A percentile compares a stretch with the other conserved stretches of the same genome.
Evolutionary conservation across 768 basidiomycete genomes (phyloP).

Genomic region (Lactifluus echinatus): DNA sequence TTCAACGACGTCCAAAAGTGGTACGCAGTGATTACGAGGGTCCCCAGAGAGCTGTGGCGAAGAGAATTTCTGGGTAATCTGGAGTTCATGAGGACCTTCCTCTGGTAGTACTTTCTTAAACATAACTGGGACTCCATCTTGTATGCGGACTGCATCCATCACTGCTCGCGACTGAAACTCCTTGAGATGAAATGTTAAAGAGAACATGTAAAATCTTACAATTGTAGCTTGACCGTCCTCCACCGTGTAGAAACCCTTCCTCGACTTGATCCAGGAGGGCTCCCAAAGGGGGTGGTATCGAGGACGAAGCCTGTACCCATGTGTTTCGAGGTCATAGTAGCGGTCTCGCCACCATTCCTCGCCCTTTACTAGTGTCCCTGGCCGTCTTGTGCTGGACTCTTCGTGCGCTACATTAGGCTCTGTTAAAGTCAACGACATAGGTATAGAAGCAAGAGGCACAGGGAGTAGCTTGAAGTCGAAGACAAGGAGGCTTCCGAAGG

Average conservation of each 20-base stretch:
- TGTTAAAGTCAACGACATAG: background rate
- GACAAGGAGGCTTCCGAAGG: background rate
- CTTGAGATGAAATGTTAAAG: background rate
- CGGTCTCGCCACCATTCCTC: constrained; percentile 13
- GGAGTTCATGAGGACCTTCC: constrained; percentile 11
- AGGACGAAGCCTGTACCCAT: constrained; percentile 15
- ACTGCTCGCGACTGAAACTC: constrained; percentile 7
- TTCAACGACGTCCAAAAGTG: constrained; percentile 22
- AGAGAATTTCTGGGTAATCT: constrained; percentile 1
- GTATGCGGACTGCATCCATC: constrained; percentile 9
- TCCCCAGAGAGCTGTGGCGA: constrained; percentile 21
- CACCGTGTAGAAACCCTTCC: background rate
- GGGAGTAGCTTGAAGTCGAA: background rate
- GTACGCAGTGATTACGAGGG: constrained; percentile 25
- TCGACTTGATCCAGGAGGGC: constrained; percentile 5
- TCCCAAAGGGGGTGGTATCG: constrained; percentile 11
- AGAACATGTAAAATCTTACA: background rate
- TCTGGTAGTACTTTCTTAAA: constrained; percentile 4
- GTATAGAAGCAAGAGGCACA: too few relatives aligned
- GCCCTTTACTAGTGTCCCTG: constrained; percentile 3
- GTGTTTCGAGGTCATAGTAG: background rate
- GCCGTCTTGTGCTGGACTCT: background rate
- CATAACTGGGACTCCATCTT: constrained; percentile 8
- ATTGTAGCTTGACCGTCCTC: constrained; percentile 14
- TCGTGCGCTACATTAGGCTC: background rate